A percentile compares a stretch with the other conserved stretches of the same genome.
phyloP scores from a whole-genome alignment of 371 early-diverging fungal genomes.

The Mucor lusitanicus region DNA sequence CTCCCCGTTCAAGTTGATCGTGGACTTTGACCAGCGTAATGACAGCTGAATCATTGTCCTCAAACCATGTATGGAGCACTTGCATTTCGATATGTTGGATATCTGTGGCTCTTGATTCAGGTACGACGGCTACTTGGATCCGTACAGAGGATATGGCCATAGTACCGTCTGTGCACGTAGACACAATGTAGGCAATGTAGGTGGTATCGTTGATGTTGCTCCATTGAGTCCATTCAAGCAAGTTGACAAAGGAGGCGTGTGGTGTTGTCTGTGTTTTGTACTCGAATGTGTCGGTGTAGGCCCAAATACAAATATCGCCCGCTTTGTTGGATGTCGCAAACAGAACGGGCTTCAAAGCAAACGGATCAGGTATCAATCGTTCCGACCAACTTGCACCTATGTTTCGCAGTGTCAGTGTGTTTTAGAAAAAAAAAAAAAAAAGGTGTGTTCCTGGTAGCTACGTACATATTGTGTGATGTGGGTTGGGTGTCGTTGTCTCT shows the following conservation, averaged over 20 bases:
- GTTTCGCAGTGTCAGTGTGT: neutral
- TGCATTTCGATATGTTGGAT: conserved; percentile 1
- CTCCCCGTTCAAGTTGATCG: conserved; percentile 8
- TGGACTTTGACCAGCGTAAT: conserved; percentile 11
- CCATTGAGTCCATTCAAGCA: conserved; percentile 23
- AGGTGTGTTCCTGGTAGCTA: neutral
- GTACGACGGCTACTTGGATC: neutral
- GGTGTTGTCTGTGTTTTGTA: conserved; percentile 5
- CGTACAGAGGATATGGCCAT: conserved; percentile 16
- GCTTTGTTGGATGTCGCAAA: conserved; percentile 29
- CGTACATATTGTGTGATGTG: conserved; percentile 27
- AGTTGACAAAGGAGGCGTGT: conserved; percentile 14
- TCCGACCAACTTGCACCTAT: conserved; percentile 32
- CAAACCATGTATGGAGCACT: conserved; percentile 17
- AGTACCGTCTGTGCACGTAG: conserved; percentile 20
- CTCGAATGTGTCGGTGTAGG: neutral
- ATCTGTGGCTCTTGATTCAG: neutral
- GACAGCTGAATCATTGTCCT: neutral
- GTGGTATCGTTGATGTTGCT: conserved; percentile 2
- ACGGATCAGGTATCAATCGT: conserved; percentile 10
- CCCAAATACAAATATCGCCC: conserved; percentile 32
- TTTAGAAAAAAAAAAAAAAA: no score
- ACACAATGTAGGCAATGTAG: conserved; percentile 12
- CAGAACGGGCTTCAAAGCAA: conserved; percentile 18
- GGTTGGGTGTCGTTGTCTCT: conserved; percentile 2